Base-by-base conservation (phyloP, 1,284 basidiomycete species). In the Pisolithus thermaeus region DNA sequence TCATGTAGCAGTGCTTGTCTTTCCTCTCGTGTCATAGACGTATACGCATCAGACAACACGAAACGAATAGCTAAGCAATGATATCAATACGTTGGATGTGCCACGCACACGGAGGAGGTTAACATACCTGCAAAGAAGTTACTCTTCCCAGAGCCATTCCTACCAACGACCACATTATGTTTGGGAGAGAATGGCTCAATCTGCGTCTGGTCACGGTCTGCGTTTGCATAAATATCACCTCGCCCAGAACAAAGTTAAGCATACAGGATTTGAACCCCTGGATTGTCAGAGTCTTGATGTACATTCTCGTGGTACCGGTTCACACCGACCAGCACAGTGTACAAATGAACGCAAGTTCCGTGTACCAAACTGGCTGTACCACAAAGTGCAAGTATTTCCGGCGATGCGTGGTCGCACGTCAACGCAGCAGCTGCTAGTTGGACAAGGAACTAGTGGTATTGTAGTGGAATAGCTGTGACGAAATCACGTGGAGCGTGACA, bases 181-280 rank as follows among this genome's bases (percentile, higher is more conserved):
- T 78, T 83, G 0, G 92, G 81, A 25, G 86, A 87, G 65, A 90
- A 90, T 0, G 87, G 86, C 61, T 90, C 87, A 52, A 90, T 87
- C 61, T 87, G 83, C 0, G 87, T 90, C 65, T 90, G 86, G 72
- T 90, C 88, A 53, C 87, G 75, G 73, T 95, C 83, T 83, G 58
- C 47, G 41, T n/a, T 36, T 41, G 12, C n/a, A 25, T 47, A 46
- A 56, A 4, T 56, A 51, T 16, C 35, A 46, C 41, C 22, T 54
- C 44, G 58, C 32, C 25, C 7, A 37, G 25, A 38, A 27, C 45
- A 39, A 41, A 27, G 45, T 44, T 20, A 41, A 42, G 61, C 78
- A 60, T 63, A 84, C 95, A 98, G 28, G 92, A 96, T 73, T 97
- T 98, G 83, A 98, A 98, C 57, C 96, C 95, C 64, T 94, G 91